phyloP scores from a whole-genome alignment of 2,329 filamentous ascomycete species.

The Geoglossum cookeanum region DNA sequence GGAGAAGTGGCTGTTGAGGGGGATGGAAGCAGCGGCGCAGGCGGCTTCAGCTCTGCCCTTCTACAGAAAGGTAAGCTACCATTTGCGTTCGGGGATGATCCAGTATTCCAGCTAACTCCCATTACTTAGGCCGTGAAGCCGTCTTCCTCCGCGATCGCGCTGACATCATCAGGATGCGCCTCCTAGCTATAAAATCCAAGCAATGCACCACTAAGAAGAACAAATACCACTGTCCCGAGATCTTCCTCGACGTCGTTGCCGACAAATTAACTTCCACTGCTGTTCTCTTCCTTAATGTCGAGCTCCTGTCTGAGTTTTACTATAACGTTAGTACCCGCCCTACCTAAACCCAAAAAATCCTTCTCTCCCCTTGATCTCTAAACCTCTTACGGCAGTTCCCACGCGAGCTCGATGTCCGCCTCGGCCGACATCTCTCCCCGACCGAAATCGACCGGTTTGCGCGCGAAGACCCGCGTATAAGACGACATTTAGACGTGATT shows the following conservation, averaged over 20 bases:
- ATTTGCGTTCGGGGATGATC: not conserved
- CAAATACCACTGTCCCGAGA: slow-evolving; percentile 92
- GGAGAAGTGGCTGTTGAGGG: slow-evolving; percentile 74
- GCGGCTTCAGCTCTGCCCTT: slow-evolving; percentile 78
- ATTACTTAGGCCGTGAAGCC: slow-evolving; percentile 57
- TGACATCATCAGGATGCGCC: slow-evolving; percentile 76
- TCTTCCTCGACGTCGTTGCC: slow-evolving; percentile 94
- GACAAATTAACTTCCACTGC: slow-evolving; percentile 89
- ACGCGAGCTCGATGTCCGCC: slow-evolving; percentile 67
- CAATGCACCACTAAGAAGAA: slow-evolving; percentile 70
- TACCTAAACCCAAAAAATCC: too few species aligned
- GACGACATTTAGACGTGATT: slow-evolving; percentile 79
- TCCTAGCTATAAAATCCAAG: slow-evolving; percentile 73
- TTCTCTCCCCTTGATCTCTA: not conserved
- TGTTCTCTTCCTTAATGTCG: slow-evolving; percentile 92
- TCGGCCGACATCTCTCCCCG: slow-evolving; percentile 61
- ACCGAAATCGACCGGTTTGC: slow-evolving; percentile 80
- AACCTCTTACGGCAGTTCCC: slow-evolving; percentile 41
- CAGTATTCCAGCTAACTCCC: not conserved
- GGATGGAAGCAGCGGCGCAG: slow-evolving; percentile 65
- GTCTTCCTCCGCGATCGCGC: slow-evolving; percentile 85
- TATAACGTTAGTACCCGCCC: slow-evolving; percentile 40
- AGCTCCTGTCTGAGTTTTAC: slow-evolving; percentile 91
- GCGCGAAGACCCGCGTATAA: slow-evolving; percentile 78
- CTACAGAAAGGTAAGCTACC: slow-evolving; percentile 53